Evolutionary conservation across 31 red algal genomes (phyloP), one percentile per base, ranked within the genome.

Genomic region (Odonthalia washingtoniensis): DNA sequence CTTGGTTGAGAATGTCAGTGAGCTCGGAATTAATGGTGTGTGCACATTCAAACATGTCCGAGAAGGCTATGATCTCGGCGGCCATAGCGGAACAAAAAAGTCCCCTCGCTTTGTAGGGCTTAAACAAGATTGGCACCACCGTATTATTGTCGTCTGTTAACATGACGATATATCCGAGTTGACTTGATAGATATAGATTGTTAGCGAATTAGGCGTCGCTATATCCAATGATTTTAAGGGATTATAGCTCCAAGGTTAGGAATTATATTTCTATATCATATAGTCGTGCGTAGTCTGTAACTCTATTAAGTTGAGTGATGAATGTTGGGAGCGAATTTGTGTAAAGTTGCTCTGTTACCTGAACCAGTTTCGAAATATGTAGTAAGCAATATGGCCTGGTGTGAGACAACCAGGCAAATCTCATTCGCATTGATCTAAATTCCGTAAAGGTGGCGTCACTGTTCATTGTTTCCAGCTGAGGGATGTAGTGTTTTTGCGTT

Each of bases 151-250:
- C 49, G 21, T 57, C 65, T 40, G 27, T 61, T 41, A 82, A 1
- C 57, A 82, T 65, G 5, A 28, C 28, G 41, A 82, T 82, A 30
- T 73, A 65, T 30, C 84, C 84, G 2, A 87, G 33, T 38, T 78
- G 72, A 26, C 72, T 77, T 0, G 57, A 87, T 0, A 31, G 33
- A 67, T 77, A 46, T 2, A 33, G 27, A 38, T 87, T 77, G 44
- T 87, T 87, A 33, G 84, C 84, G 27, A 87, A 87, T 46, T 46
- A 87, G 16, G 84, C 45, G 38, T 87, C 84, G 3, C 65, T 72
- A 28, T 57, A 85, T 0, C 81, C 81, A n/a, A n/a, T n/a, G n/a
- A n/a, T n/a, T n/a, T n/a, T n/a, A n/a, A n/a, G n/a, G n/a, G n/a
- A n/a, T n/a, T n/a, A n/a, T n/a, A n/a, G n/a, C n/a, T n/a, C n/a